Evolutionary conservation across 345 rosid genomes (phyloP), one percentile per base, ranked within the genome.

Genomic region (Gossypium herbaceum): DNA sequence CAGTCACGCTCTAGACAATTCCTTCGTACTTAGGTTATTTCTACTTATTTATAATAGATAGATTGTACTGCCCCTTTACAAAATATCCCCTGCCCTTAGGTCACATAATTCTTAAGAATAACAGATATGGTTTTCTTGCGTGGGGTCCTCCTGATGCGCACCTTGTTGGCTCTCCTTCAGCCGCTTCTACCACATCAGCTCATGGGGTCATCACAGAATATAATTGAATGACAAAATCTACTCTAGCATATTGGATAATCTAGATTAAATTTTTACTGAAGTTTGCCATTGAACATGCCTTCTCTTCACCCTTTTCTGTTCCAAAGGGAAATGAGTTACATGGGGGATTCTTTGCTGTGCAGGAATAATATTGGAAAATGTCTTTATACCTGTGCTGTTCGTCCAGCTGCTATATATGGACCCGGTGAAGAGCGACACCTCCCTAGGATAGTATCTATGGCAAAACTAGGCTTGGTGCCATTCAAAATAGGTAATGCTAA

Each of bases 371-470:
- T 71, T 3, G 84, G 89, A 19, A 87, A 88, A 66, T 63, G 79
- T 68, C 82, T 92, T 59, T 90, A 88, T 69, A 90, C 98, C 0
- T 92, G 97, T 81, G 95, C 94, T 0, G 64, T 94, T 47, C 97
- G 97, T 70, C 97, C 97, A 44, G 97, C 98, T 65, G 97, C 98
- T 64, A 90, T 94, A 43, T 92, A 94, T 73, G 97, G 97, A 73
- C 98, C 92, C 0, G 97, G 98, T 2, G 97, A 94, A 85, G 97
- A 92, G 75, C 85, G 98, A 59, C 98, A 90, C 81, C 80, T 94
- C 72, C 98, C 97, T 20, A 88, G 98, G 84, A 90, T 94, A 59
- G 72, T 94, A 69, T 85, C 87, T 48, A 77, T 87, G 56, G 91
- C 93, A 0, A 88, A 92, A 85, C 34, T 92, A 62, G 97, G 97